Base-by-base conservation (phyloP, 2,329 filamentous ascomycete genomes). In the Hypoxylon sp. region DNA sequence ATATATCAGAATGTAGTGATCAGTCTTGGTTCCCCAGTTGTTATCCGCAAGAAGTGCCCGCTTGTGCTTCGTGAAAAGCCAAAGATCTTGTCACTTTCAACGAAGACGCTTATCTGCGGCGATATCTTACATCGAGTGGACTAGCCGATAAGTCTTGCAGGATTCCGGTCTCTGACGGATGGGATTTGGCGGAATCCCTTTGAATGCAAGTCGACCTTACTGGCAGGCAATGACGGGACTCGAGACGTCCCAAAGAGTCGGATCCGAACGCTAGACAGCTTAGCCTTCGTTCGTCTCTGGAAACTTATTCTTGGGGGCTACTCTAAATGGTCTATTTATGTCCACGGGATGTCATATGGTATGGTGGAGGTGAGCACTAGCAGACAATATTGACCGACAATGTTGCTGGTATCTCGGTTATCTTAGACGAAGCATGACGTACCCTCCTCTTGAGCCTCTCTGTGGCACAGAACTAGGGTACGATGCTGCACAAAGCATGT, bases 291-390 rank as follows among this genome's bases (percentile, higher is more conserved):
- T 47, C 32, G 11, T 39, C 39, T 16, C 29, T 34, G 37, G 29
- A 56, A 56, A 53, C 59, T 63, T 55, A 57, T 53, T 32, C 59
- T 61, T 63, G 60, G 55, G 60, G 60, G 46, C 53, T 56, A 39
- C 34, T 53, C 47, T 47, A 55, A 61, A 61, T 54, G 53, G 43
- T 48, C 60, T 69, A 69, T 69, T 69, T 69, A 69, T 69, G 59
- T 58, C 41, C 37, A 50, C 23, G 37, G 48, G 30, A 54, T 60
- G 63, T 69, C 63, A 69, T 64, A 69, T 67, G 63, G 55, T 52
- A 66, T 29, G 43, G 52, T 66, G 50, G 3, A 50, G 61, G 67
- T 69, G 67, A 69, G 67, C 67, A 67, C 67, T 69, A 69, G 67
- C 39, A 61, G 48, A 32, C 56, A 41, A 52, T 59, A 43, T 69